phyloP scores from a whole-genome alignment of 1,139 yeast genomes.

The Suhomyces guaymorum region DNA sequence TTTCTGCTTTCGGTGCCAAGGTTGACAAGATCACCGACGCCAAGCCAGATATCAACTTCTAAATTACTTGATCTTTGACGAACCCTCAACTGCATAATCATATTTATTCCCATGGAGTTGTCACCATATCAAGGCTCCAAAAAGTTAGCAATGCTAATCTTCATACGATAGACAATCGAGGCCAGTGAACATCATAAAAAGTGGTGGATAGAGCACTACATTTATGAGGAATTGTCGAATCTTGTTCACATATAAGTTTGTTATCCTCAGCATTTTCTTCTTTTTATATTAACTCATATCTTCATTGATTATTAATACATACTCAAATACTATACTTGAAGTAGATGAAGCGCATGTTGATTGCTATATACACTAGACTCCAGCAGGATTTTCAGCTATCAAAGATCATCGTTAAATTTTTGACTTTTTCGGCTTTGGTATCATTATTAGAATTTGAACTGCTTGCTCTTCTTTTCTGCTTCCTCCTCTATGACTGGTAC shows the following conservation, averaged over 20 bases:
- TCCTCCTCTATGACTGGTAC: conserved; percentile 2
- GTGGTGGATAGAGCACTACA: background rate
- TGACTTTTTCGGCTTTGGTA: no score
- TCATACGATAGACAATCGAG: conserved; percentile 7
- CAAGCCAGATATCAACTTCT: conserved; percentile 43
- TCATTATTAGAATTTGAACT: conserved; percentile 17
- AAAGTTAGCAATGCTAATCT: conserved; percentile 10
- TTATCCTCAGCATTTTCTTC: conserved; percentile 12
- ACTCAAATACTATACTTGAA: no score
- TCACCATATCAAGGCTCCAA: conserved; percentile 7
- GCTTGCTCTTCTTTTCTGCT: conserved; percentile 4
- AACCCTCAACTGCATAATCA: conserved; percentile 13
- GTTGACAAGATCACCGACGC: conserved; percentile 59
- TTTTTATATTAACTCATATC: conserved; percentile 9
- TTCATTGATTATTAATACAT: conserved; percentile 13
- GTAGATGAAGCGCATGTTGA: no score
- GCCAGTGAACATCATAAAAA: background rate
- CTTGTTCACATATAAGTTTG: conserved; percentile 9
- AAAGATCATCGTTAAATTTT: no score
- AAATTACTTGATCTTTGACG: conserved; percentile 7
- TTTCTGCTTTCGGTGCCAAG: conserved; percentile 64
- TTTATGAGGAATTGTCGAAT: conserved; percentile 6
- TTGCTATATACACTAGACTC: no score
- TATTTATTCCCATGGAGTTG: conserved; percentile 9
- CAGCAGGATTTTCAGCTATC: no score